Percentiles rank a stretch among this genome's conserved stretches.
These are phyloP conservation scores for Termitomyces sp. DNA, from an alignment of 768 basidiomycete genomes.

Conservation along the genomic window DNA sequence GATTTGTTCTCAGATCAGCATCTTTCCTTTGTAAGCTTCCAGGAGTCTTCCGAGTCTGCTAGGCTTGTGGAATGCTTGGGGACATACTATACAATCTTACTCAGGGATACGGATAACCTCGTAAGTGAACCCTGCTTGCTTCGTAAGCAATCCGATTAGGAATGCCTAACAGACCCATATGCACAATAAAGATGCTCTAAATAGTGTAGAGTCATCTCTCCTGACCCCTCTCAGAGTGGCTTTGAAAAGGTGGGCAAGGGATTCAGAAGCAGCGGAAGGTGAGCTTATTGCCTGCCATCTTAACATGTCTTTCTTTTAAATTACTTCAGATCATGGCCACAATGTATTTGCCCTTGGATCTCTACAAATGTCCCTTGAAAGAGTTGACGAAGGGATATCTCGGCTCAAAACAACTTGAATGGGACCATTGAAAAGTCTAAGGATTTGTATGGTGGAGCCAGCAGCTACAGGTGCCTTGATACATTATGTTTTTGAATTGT, in stretches of 20 bases:
- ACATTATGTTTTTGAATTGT: no score
- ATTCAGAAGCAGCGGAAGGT: slow-evolving; percentile 21
- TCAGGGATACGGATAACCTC: slow-evolving; percentile 51
- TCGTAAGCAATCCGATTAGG: neutral
- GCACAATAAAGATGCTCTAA: slow-evolving; percentile 37
- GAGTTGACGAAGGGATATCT: slow-evolving; percentile 35
- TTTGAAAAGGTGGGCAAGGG: slow-evolving; percentile 27
- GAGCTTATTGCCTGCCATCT: slow-evolving; percentile 6
- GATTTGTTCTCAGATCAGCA: slow-evolving; percentile 36
- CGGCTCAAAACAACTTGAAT: neutral
- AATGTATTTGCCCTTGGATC: slow-evolving; percentile 36
- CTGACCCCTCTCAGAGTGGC: slow-evolving; percentile 38
- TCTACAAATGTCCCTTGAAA: slow-evolving; percentile 42
- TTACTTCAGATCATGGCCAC: slow-evolving; percentile 24
- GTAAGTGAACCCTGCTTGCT: slow-evolving; percentile 24
- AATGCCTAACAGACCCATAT: slow-evolving; percentile 41
- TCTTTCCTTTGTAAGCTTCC: slow-evolving; percentile 38
- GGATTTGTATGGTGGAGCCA: neutral
- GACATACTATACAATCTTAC: slow-evolving; percentile 61
- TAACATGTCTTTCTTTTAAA: neutral
- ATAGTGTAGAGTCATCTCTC: slow-evolving; percentile 37
- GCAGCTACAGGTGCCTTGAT: neutral
- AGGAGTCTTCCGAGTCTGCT: slow-evolving; percentile 51
- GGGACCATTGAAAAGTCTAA: neutral
- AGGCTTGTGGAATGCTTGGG: slow-evolving; percentile 63